Conservation (phyloP, 345 rosid species). For the Citrus sinensis region DNA sequence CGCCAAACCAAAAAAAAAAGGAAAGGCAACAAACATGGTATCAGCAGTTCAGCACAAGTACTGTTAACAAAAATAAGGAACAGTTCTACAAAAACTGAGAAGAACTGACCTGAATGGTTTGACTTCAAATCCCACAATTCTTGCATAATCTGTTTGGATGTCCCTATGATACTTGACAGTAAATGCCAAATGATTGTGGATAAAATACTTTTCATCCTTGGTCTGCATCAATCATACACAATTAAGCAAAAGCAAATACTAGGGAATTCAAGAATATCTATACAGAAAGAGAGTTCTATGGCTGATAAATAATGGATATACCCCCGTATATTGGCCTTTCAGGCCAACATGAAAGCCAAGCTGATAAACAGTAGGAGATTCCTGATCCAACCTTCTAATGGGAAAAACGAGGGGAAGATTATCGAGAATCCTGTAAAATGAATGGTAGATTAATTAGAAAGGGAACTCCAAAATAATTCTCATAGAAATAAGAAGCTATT, state of each 20-base stretch:
- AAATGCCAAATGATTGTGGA: conserved; percentile 89
- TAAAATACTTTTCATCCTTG: conserved; percentile 82
- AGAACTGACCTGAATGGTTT: conserved; percentile 72
- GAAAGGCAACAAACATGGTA: neutral
- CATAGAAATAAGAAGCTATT: neutral
- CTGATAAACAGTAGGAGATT: conserved; percentile 65
- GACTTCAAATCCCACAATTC: conserved; percentile 98
- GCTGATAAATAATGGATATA: conserved; percentile 28
- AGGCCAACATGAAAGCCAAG: conserved; percentile 91
- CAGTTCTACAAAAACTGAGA: conserved; percentile 3
- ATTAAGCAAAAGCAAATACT: conserved; percentile 16
- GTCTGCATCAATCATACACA: conserved; percentile 38
- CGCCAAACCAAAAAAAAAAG: no score
- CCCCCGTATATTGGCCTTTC: conserved; percentile 89
- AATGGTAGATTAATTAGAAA: conserved; percentile 24
- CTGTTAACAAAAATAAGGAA: neutral
- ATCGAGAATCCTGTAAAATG: conserved; percentile 81
- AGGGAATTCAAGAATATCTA: neutral
- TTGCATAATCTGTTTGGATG: conserved; percentile 62
- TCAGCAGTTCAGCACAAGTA: neutral
- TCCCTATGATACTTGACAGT: conserved; percentile 87
- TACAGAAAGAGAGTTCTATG: neutral
- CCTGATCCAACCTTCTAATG: conserved; percentile 65
- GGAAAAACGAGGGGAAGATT: conserved; percentile 95
- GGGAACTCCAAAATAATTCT: neutral